phyloP scores from a whole-genome alignment of 768 basidiomycete species.

The Exidia glandulosa region DNA sequence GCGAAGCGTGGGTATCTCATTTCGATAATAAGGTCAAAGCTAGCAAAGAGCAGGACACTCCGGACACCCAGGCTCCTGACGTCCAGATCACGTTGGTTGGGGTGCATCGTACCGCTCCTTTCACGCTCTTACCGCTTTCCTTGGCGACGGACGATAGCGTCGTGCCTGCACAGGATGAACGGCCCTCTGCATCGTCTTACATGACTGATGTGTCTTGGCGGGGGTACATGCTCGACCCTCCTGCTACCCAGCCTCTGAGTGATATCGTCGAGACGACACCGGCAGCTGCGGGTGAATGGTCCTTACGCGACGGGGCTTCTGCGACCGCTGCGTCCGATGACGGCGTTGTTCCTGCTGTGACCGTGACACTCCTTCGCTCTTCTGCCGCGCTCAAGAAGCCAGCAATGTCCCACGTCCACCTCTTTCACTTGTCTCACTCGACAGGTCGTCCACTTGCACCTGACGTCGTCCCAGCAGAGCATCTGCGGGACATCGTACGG shows the following conservation, averaged over 20 bases:
- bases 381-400: too few species aligned
- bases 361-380: too few species aligned
- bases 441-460: too few species aligned
- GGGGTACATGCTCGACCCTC: background rate
- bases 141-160: background rate
- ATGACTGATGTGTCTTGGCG: slow-evolving; percentile 5
- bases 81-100: slow-evolving; percentile 51
- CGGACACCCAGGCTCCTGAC: slow-evolving; percentile 30
- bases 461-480: too few species aligned
- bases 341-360: too few species aligned
- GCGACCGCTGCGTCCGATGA: too few species aligned
- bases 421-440: too few species aligned
- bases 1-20: slow-evolving; percentile 55
- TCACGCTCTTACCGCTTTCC: slow-evolving; percentile 34
- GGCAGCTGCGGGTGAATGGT: background rate
- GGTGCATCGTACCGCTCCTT: slow-evolving; percentile 47
- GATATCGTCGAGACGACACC: background rate
- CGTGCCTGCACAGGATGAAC: background rate
- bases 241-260: background rate
- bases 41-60: slow-evolving; percentile 10
- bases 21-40: slow-evolving; percentile 26
- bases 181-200: background rate
- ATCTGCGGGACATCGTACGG: too few species aligned
- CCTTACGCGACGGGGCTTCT: too few species aligned
- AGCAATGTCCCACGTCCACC: too few species aligned